phyloP scores from a whole-genome alignment of 2,329 filamentous ascomycete genomes.

The Arthrobotrys sphaeroides region DNA sequence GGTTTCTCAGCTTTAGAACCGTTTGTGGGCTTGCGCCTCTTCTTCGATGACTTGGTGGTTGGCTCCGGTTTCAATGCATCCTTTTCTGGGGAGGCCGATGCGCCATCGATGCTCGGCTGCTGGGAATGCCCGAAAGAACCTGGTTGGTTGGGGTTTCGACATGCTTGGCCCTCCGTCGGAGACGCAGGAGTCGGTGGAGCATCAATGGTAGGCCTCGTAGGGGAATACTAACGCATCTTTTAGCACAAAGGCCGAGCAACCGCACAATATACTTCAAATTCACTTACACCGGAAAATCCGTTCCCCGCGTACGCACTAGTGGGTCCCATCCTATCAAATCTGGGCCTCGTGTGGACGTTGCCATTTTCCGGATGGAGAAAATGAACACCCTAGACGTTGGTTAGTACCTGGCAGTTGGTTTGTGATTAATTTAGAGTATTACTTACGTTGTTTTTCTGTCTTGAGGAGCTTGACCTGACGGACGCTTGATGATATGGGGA shows the following conservation, averaged over 20 bases:
- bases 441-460: slow-evolving; percentile 25
- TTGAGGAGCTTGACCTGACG: not conserved
- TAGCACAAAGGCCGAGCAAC: not conserved
- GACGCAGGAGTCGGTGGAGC: slow-evolving; percentile 29
- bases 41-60: slow-evolving; percentile 20
- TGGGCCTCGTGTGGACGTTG: not conserved
- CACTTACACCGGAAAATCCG: slow-evolving; percentile 22
- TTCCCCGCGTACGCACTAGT: slow-evolving; percentile 30
- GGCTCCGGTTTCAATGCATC: not conserved
- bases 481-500: slow-evolving; percentile 29
- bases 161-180: slow-evolving; percentile 19
- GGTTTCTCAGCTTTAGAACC: slow-evolving; percentile 60
- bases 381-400: not conserved
- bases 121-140: not conserved
- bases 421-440: not conserved
- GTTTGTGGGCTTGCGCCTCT: slow-evolving; percentile 47
- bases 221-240: slow-evolving; percentile 32
- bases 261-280: not conserved
- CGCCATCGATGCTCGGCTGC: not conserved
- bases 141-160: not conserved
- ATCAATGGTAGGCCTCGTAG: slow-evolving; percentile 12
- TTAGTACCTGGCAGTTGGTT: not conserved
- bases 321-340: slow-evolving; percentile 16
- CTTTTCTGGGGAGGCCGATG: not conserved
- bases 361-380: slow-evolving; percentile 10